Evolutionary conservation across 768 basidiomycete genomes (phyloP), one percentile per base, ranked within the genome.

Genomic region (Rhizopogon salebrosus): DNA sequence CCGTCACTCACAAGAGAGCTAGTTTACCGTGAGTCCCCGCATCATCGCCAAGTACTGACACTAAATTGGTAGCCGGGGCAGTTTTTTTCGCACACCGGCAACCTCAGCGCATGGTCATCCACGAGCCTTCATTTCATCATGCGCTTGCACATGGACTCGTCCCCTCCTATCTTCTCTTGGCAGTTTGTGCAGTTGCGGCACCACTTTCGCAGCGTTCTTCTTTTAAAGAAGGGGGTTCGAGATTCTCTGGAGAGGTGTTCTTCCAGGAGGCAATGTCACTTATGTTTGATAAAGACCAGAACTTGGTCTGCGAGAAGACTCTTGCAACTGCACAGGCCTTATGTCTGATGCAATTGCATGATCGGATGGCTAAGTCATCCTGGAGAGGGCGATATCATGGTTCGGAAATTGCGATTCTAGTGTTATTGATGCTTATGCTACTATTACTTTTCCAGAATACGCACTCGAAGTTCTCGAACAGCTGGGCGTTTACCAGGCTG

Each of bases 51-150:
- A 26, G 20, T 34, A 5, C 29, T 22, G 45, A 39, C 23, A 16
- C 49, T 58, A 29, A n/a, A 55, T 53, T 26, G 23, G 1, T 29
- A 42, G 51, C 45, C 34, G 38, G 48, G 45, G 37, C 60, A 91
- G 89, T 91, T 9, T 91, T 91, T 67, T 91, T 92, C 65, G 78
- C 89, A 23, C 87, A 87, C 64, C 85, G 85, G 58, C 87, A 91
- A 62, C 89, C 89, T 22, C 81, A 84, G 55, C 80, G 85, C 35
- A 77, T 84, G 59, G 75, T 91, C 55, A 79, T 92, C 41, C 90
- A 92, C 68, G 87, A 87, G 49, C 85, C 90, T 20, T 82, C 84
- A 7, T 92, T 92, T 60, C 75, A 83, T 22, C 75, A 82, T 2
- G 75, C 79, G 29, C 78, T 92, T 7, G 79, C 80, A 52, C 80